A percentile compares a stretch with the other conserved stretches of the same genome.
Evolutionary conservation across 2,329 filamentous ascomycete species (phyloP).

Genomic region (Rutstroemia sp.): DNA sequence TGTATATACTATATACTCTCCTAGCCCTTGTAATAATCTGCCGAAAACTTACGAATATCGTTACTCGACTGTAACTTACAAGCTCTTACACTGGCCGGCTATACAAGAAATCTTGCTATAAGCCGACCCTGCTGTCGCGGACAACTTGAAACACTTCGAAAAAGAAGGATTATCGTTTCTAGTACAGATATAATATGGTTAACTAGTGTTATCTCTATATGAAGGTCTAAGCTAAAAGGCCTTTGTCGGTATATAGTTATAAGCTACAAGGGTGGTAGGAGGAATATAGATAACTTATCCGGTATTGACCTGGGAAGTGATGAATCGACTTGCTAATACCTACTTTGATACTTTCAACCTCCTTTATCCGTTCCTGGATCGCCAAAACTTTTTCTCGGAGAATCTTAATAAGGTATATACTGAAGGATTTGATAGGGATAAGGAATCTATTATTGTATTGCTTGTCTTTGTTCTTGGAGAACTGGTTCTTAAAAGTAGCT

Average conservation of each 20-base stretch:
- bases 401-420: constrained; percentile 39
- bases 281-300: constrained; percentile 24
- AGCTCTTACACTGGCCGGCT: constrained; percentile 44
- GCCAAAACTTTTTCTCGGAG: constrained; percentile 44
- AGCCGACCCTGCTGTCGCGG: constrained; percentile 27
- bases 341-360: constrained; percentile 56
- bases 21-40: constrained; percentile 11
- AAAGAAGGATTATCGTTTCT: constrained; percentile 33
- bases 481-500: constrained; percentile 44
- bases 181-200: constrained; percentile 26
- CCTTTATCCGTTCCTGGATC: constrained; percentile 50
- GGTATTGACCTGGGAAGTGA: constrained; percentile 39
- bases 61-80: constrained; percentile 38
- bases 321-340: constrained; percentile 42
- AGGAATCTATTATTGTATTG: constrained; percentile 44
- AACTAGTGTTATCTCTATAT: constrained; percentile 20
- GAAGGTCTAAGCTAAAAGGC: constrained; percentile 19
- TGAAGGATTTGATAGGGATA: constrained; percentile 43
- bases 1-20: not conserved
- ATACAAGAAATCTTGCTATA: constrained; percentile 35
- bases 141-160: constrained; percentile 31
- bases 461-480: constrained; percentile 53
- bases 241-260: constrained; percentile 29
- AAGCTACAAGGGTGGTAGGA: constrained; percentile 22
- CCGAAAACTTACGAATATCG: constrained; percentile 17